Percentiles rank a stretch among this genome's conserved stretches.
Conservation (phyloP, 768 basidiomycete species). For the Russula ochroleuca region DNA sequence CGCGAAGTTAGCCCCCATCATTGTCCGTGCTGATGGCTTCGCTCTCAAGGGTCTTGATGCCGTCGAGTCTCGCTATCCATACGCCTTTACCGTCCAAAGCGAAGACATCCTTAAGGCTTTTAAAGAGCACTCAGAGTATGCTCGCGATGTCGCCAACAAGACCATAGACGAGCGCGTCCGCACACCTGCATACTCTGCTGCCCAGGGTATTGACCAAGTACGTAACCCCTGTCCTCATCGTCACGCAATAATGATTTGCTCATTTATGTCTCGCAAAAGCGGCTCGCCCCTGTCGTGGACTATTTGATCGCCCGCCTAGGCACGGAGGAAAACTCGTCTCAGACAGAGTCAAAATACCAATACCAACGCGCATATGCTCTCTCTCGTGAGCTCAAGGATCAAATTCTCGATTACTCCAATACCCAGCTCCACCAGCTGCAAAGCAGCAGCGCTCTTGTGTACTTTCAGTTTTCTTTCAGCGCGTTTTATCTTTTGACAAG, state of each 20-base stretch:
- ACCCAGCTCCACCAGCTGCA: conserved; percentile 71
- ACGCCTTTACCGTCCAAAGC: conserved; percentile 68
- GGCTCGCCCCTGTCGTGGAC: conserved; percentile 71
- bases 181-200: conserved; percentile 57
- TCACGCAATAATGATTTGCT: conserved; percentile 25
- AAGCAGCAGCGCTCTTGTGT: conserved; percentile 62
- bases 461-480: conserved; percentile 31
- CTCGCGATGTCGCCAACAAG: conserved; percentile 54
- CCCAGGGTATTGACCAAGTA: conserved; percentile 70
- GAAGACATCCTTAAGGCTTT: conserved; percentile 64
- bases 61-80: conserved; percentile 69
- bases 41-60: conserved; percentile 74
- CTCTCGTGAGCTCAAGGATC: conserved; percentile 58
- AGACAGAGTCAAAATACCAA: conserved; percentile 62
- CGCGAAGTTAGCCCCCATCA: conserved; percentile 58
- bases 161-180: conserved; percentile 62
- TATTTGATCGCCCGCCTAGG: conserved; percentile 50
- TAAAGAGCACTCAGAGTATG: conserved; percentile 53
- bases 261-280: conserved; percentile 37
- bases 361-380: conserved; percentile 70
- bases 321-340: conserved; percentile 44
- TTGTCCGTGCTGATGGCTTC: conserved; percentile 56
- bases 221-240: conserved; percentile 24
- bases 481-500: conserved; percentile 8
- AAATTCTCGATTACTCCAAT: conserved; percentile 59